Base-by-base conservation (phyloP, 202 grass and related monocot genomes). In the Panicum hallii region DNA sequence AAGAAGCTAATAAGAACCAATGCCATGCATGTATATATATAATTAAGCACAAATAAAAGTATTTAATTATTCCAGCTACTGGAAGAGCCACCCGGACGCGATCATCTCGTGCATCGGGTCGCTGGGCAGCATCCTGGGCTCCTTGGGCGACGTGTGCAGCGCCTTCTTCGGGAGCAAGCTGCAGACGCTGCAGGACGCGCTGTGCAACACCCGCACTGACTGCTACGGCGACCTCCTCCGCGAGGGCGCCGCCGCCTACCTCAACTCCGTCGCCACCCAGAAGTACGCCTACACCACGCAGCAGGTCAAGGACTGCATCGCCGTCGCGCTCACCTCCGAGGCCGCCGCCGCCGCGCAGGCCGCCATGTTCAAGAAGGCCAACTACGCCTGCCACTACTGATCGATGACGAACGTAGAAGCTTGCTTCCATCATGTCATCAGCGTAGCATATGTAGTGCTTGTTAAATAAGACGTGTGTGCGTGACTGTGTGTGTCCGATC, bases 241-340 rank as follows among this genome's bases (percentile, higher is more conserved):
- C 0, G 91, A 98, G 79, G 95, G 93, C 65, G 91, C 95, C 50
- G 95, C 95, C 46, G 88, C 95, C 2, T 92, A 87, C 73, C 94
- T 98, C 87, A 98, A 98, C 88, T 87, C 95, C 78, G 32, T 93
- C 75, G 93, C 85, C 63, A 60, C 84, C 76, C 53, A 73, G 16
- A 81, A 82, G 55, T 92, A 85, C 82, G 83, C 85, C 47, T 90
- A 89, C 85, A 74, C 57, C 43, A 83, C 80, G 30, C 80, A 89
- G 74, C 91, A 98, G 70, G 95, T 98, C 42, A 83, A 86, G 87
- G 82, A 89, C 22, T 80, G 87, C 34, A 20, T 98, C 82, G 58
- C 61, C 64, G 10, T 87, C 55, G 85, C 68, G 4, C 64, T 90
- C 57, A 86, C 68, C 38, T 93, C 93, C 26, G 38, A 93, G 67